phyloP scores from a whole-genome alignment of 345 rosid genomes.

The Orychophragmus violaceus region DNA sequence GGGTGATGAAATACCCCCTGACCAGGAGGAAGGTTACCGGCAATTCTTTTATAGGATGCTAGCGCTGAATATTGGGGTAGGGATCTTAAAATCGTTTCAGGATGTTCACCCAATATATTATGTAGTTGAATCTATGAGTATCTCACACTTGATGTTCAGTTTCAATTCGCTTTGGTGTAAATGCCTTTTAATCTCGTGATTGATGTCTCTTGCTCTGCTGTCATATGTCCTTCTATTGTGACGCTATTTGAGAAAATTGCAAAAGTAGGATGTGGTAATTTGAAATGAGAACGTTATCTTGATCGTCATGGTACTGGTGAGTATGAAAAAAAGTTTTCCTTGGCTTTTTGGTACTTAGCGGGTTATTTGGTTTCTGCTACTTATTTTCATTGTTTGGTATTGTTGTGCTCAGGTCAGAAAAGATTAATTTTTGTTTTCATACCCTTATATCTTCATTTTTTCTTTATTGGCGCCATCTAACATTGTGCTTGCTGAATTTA shows the following conservation, averaged over 20 bases:
- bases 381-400: not conserved
- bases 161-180: not conserved
- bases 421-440: not conserved
- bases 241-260: not conserved
- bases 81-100: constrained; percentile 12
- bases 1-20: constrained; percentile 91
- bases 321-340: not conserved
- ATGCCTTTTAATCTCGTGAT: not conserved
- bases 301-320: constrained; percentile 3
- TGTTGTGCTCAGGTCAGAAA: not conserved
- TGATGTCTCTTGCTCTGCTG: not conserved
- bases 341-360: not conserved
- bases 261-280: constrained; percentile 3
- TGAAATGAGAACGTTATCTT: not conserved
- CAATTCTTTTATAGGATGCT: constrained; percentile 63
- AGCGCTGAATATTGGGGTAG: constrained; percentile 58
- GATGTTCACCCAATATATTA: not conserved
- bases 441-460: not conserved
- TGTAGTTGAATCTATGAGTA: not conserved
- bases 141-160: not conserved
- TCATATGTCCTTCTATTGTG: not conserved
- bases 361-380: not conserved
- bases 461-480: constrained; percentile 1
- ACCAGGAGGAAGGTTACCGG: constrained; percentile 59
- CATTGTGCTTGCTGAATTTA: not conserved